Percentiles rank a stretch among this genome's conserved stretches.
These are phyloP conservation scores for Schizothecium vesticola DNA, from an alignment of 495 filamentous ascomycete species.

Conservation along the genomic window DNA sequence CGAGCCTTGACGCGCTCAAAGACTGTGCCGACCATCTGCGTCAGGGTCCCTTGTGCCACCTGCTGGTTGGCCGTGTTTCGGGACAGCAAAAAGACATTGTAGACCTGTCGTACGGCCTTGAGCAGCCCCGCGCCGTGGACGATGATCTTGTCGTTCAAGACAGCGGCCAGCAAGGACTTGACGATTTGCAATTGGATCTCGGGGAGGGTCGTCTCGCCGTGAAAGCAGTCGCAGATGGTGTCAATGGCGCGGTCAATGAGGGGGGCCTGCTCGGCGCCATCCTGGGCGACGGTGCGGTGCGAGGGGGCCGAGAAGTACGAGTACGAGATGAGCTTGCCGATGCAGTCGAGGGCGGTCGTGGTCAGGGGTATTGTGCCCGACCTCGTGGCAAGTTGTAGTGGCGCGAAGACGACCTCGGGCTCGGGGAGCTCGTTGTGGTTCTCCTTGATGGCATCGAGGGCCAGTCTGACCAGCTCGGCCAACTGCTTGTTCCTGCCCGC, in stretches of 20 bases:
- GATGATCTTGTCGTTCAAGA: slow-evolving; percentile 95
- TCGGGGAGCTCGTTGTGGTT: slow-evolving; percentile 65
- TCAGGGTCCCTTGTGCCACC: slow-evolving; percentile 91
- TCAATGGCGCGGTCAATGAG: slow-evolving; percentile 97
- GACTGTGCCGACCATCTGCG: slow-evolving; percentile 97
- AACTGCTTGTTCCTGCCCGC: slow-evolving; percentile 75
- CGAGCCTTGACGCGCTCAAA: slow-evolving; percentile 91
- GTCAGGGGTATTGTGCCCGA: slow-evolving; percentile 75
- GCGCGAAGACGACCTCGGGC: slow-evolving; percentile 86
- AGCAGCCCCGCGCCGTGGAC: slow-evolving; percentile 95
- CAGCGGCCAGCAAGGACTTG: slow-evolving; percentile 90
- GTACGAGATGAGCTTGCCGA: slow-evolving; percentile 97
- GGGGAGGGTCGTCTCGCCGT: slow-evolving; percentile 83
- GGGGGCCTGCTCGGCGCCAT: slow-evolving; percentile 46
- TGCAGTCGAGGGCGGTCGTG: slow-evolving; percentile 91
- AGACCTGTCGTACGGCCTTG: slow-evolving; percentile 97
- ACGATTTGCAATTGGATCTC: slow-evolving; percentile 97
- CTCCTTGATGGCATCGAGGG: slow-evolving; percentile 75
- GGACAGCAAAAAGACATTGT: slow-evolving; percentile 96
- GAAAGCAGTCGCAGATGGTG: slow-evolving; percentile 98
- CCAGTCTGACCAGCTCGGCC: slow-evolving; percentile 70
- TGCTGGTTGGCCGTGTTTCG: slow-evolving; percentile 90
- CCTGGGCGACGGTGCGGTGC: slow-evolving; percentile 35
- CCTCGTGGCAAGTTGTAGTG: slow-evolving; percentile 81
- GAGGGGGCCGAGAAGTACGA: slow-evolving; percentile 87